Base-by-base conservation (phyloP, 176 grass and related monocot genomes). In the Neostapfia colusana region DNA sequence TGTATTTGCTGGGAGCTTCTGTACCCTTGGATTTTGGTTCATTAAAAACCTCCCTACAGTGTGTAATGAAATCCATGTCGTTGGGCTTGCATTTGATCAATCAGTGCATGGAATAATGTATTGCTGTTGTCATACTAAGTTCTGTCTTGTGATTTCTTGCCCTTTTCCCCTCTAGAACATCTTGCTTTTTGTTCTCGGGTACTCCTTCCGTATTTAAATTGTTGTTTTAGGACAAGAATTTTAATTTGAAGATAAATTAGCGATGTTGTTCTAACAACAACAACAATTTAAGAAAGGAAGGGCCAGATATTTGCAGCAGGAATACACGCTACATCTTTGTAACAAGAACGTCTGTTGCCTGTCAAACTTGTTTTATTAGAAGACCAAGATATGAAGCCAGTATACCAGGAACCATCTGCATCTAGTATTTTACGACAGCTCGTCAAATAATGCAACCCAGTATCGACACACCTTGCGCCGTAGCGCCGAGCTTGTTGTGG, bases 1-100 rank as follows among this genome's bases (percentile, higher is more conserved):
- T 82, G 88, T 79, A 73, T 81, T 85, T 85, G 70, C 73, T 65
- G 71, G 76, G 84, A 83, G 72, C 84, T 82, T 60, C 59, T 88
- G 81, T 79, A 84, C 57, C 51, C 56, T 88, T 88, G 57, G 65
- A 90, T 83, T 82, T 87, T 49, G 16, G 63, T 71, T 38, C 49
- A 10, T 80, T 75, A 78, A 62, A 35, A 67, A 79, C 71, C 21
- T 79, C 31, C 31, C 65, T 80, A 83, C 64, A 81, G 65, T 90
- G 18, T 79, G 79, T 80, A 83, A 89, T 89, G 72, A 74, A 62
- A 83, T 82, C 66, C 80, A 77, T 78, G 75, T 81, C 58, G 36
- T 77, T 80, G 79, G 31, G 46, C 73, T 89, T 88, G 78, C 57
- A 71, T 86, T 83, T 75, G 31, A 75, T 86, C 58, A 62, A 76